A percentile compares a stretch with the other conserved stretches of the same genome.
Evolutionary conservation across 2,329 filamentous ascomycete genomes (phyloP).

Genomic region (Pseudonectria buxi): DNA sequence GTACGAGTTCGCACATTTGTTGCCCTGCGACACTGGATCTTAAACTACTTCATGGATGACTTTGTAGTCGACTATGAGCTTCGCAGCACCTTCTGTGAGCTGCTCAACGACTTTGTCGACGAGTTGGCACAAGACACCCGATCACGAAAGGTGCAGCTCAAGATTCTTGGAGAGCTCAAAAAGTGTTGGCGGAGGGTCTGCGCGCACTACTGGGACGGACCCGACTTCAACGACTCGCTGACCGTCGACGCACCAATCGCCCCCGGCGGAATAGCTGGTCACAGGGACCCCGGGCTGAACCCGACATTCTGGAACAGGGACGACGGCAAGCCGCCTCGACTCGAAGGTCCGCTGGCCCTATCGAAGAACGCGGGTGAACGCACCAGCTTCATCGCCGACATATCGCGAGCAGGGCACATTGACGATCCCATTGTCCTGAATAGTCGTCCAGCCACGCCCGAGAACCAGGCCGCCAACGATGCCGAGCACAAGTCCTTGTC

Average conservation of each 20-base stretch:
- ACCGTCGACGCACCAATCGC: conserved; percentile 60
- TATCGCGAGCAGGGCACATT: conserved; percentile 39
- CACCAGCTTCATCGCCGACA: conserved; percentile 40
- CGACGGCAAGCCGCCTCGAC: conserved; percentile 36
- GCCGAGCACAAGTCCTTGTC: conserved; percentile 29
- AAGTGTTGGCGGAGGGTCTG: conserved; percentile 95
- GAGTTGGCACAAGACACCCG: conserved; percentile 42
- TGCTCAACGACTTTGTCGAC: conserved; percentile 64
- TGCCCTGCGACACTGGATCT: conserved; percentile 89
- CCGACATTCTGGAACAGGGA: conserved; percentile 48
- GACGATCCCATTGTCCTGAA: conserved; percentile 39
- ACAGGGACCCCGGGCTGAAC: conserved; percentile 48
- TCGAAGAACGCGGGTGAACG: conserved; percentile 16
- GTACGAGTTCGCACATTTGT: conserved; percentile 96
- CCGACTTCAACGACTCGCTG: conserved; percentile 56
- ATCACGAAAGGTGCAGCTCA: conserved; percentile 54
- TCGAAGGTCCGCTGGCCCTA: conserved; percentile 34
- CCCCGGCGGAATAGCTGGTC: conserved; percentile 66
- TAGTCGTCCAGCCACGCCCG: conserved; percentile 42
- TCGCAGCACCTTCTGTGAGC: conserved; percentile 69
- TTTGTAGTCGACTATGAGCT: conserved; percentile 73
- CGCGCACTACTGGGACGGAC: conserved; percentile 78
- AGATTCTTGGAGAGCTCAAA: conserved; percentile 89
- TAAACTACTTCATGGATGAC: conserved; percentile 97
- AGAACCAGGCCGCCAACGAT: conserved; percentile 23